A percentile compares a stretch with the other conserved stretches of the same genome.
Conservation (phyloP, 192 early-diverging fungal genomes). For the Coemansia sp. region DNA sequence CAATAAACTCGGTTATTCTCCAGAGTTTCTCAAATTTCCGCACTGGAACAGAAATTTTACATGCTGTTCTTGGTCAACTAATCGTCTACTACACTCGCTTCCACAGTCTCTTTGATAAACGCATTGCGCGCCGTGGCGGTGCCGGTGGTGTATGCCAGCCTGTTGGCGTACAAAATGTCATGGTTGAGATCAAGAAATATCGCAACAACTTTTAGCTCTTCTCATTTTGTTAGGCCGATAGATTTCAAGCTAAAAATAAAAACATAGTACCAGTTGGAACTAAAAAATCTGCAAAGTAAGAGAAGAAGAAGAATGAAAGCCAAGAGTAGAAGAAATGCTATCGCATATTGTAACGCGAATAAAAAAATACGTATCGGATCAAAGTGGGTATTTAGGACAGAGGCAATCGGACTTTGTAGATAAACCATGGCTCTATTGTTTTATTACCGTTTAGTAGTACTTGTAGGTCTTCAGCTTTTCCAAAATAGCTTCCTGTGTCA, state of each 20-base stretch:
- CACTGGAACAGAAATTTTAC: conserved; percentile 89
- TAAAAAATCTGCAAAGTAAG: conserved; percentile 11
- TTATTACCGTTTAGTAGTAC: conserved; percentile 23
- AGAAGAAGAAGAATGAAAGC: conserved; percentile 8
- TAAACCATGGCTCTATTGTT: conserved; percentile 1
- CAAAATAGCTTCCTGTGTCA: conserved; percentile 66
- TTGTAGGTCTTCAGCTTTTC: conserved; percentile 54
- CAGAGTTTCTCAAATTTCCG: conserved; percentile 95
- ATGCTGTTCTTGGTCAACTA: conserved; percentile 83
- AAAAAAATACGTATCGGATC: not conserved
- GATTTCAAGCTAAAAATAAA: conserved; percentile 18
- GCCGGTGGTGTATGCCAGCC: conserved; percentile 55
- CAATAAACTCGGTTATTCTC: conserved; percentile 82
- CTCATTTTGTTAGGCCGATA: not conserved
- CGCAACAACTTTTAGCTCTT: conserved; percentile 43
- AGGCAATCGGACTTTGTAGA: not conserved
- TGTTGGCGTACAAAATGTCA: conserved; percentile 86
- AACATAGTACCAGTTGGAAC: conserved; percentile 11
- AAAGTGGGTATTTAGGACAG: not conserved
- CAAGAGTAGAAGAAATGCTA: conserved; percentile 7
- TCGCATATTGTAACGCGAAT: not conserved
- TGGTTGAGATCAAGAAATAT: conserved; percentile 97
- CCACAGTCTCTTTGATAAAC: conserved; percentile 74
- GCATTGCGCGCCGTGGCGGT: conserved; percentile 55
- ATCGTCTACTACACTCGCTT: conserved; percentile 93